Conservation (phyloP, 192 early-diverging fungal genomes). For the Linnemannia hyalina region DNA sequence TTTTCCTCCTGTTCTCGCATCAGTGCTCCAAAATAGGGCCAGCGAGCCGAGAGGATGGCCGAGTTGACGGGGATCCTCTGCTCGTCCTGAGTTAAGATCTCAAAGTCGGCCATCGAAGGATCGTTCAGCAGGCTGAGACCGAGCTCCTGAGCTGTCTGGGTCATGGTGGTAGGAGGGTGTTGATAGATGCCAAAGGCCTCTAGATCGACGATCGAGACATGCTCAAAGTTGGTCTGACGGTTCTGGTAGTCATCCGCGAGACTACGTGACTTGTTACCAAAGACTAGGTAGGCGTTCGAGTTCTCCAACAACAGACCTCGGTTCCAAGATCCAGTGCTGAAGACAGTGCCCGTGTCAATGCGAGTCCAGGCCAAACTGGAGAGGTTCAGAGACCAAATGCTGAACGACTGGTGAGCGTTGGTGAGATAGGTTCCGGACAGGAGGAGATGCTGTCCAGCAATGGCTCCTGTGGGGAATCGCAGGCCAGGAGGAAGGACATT, state of each 20-base stretch:
- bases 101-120: constrained; percentile 60
- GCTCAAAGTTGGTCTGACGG: constrained; percentile 79
- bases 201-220: constrained; percentile 74
- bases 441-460: constrained; percentile 74
- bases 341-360: constrained; percentile 72
- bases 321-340: constrained; percentile 82
- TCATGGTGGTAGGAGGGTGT: constrained; percentile 62
- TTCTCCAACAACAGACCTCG: constrained; percentile 71
- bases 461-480: constrained; percentile 77
- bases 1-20: constrained; percentile 55
- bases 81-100: constrained; percentile 57
- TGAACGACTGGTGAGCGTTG: constrained; percentile 70
- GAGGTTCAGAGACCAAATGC: constrained; percentile 76
- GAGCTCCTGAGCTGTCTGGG: constrained; percentile 62
- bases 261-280: constrained; percentile 74
- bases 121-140: constrained; percentile 62
- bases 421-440: constrained; percentile 78
- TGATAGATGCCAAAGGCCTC: constrained; percentile 76
- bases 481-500: constrained; percentile 77
- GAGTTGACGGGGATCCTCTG: constrained; percentile 63
- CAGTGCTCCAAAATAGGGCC: constrained; percentile 63
- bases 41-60: constrained; percentile 53
- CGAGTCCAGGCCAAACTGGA: constrained; percentile 70
- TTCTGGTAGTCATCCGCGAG: constrained; percentile 82
- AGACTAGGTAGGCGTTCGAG: constrained; percentile 73